Evolutionary conservation across 1,284 basidiomycete species (phyloP), one percentile per base, ranked within the genome.

Genomic region (Boletus hoseneyae): DNA sequence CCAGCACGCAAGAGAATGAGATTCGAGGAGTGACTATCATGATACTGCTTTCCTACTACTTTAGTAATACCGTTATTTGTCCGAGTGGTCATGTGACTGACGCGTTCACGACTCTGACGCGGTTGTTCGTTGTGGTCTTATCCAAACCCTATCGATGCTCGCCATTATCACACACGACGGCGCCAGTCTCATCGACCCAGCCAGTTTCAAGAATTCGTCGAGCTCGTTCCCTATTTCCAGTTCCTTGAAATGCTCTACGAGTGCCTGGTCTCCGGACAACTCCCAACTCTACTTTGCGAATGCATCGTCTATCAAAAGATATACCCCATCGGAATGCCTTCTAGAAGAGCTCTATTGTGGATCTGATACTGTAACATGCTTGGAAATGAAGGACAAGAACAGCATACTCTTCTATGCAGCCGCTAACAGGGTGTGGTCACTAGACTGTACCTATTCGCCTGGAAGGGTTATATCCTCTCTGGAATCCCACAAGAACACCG

Each of bases 241-340:
- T 45, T 60, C 66, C 39, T 66, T 80, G 36, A 63, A 68, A 44
- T 74, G 77, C 23, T 71, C 67, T 6, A 64, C 76, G 16, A 72
- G 69, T 51, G 62, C 70, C 16, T 87, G 85, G 85, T 72, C 79
- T 13, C 59, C 71, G 4, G 79, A 84, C 62, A 79, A 76, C 55
- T 65, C 71, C 21, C 67, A 64, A 51, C 70, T 87, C 30, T 84
- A 78, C 57, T 61, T 87, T 35, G 70, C 78, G 2, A 75, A 73
- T 3, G 56, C 67, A 25, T 61, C 72, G 18, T 65, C 60, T 3
- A 75, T 87, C 52, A 72, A 76, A 47, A 71, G 71, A 61, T 85
- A 82, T 54, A 75, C 80, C 30, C 64, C 74, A n/a, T 62, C 70
- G 0, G 72, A 75, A 15, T 73, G 73, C 32, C 65, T 71, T 11